These are phyloP conservation scores for Penicillium sclerotiorum DNA, from an alignment of 2,329 filamentous ascomycete species.

Conservation along the genomic window DNA sequence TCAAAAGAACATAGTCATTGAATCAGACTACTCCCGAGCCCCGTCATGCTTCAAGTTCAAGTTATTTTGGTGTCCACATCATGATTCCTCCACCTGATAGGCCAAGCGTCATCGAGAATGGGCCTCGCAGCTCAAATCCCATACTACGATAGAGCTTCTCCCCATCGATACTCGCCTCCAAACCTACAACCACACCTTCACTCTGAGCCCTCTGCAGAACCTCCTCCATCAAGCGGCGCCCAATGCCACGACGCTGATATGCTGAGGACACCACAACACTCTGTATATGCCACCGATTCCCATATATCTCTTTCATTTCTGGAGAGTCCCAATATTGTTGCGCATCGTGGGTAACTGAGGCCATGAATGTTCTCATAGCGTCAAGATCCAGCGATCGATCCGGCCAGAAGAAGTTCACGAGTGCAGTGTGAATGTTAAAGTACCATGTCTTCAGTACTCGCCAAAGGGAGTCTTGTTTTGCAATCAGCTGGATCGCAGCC, in stretches of 20 bases:
- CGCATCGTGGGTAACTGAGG: not conserved
- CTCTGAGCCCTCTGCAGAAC: slow-evolving; percentile 5
- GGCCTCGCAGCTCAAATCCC: slow-evolving; percentile 9
- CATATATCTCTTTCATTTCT: slow-evolving; percentile 8
- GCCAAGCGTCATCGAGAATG: slow-evolving; percentile 8
- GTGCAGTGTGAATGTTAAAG: not conserved
- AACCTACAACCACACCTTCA: slow-evolving; percentile 6
- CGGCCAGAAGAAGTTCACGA: slow-evolving; percentile 9
- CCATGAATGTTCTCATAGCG: slow-evolving; percentile 1
- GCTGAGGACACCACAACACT: slow-evolving; percentile 7
- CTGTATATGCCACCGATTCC: slow-evolving; percentile 10
- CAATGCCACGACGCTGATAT: slow-evolving; percentile 7
- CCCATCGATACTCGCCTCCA: slow-evolving; percentile 10
- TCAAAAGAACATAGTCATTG: not conserved
- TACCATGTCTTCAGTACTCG: slow-evolving; percentile 1
- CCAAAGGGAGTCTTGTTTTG: slow-evolving; percentile 4
- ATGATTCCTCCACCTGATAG: slow-evolving; percentile 5
- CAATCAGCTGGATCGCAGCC: slow-evolving; percentile 2
- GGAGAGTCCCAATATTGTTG: slow-evolving; percentile 9
- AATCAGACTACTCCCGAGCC: not conserved
- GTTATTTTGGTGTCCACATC: slow-evolving; percentile 4
- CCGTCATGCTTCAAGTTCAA: not conserved
- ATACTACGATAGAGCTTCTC: slow-evolving; percentile 9
- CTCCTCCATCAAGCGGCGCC: slow-evolving; percentile 5
- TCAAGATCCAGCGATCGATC: slow-evolving; percentile 6